Base-by-base conservation (phyloP, 768 basidiomycete genomes). In the Auriscalpium microsporum region DNA sequence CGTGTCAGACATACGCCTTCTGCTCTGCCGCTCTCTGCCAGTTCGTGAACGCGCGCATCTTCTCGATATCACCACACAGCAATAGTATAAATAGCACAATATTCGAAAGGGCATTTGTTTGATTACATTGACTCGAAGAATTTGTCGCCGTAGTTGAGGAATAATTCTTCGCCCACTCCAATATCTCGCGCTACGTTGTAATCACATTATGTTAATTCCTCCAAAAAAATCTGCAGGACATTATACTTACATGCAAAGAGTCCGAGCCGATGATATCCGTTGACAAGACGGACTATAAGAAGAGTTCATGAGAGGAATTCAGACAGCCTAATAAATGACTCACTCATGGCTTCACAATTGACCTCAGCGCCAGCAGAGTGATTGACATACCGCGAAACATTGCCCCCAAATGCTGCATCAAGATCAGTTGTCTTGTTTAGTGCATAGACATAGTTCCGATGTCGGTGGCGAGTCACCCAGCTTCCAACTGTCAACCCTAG, bases 191-290 rank as follows among this genome's bases (percentile, higher is more conserved):
- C 45, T 38, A 45, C n/a, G 17, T 13, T 47, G 19, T 11, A 5
- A 45, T 21, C 33, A 13, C 13, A n/a, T 28, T 7, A 28, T 28
- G 28, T 4, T 28, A 3, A 34, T 19, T 33, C 7, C 52, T 1
- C 3, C 3, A 21, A 10, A 4, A 17, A 4, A 10, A 1, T 11
- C 5, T 45, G 38, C 36, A 4, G 28, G 28, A 28, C 7, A 5
- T n/a, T n/a, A n/a, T 28, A 67, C 78, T 68, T 56, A 84, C 84
- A 55, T 2, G 84, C 78, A 53, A 72, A 83, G 6, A 89, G 70
- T 3, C 80, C 84, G 52, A 88, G 83, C n/a, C 84, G 76, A 52
- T 84, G 80, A 54, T 86, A 80, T 2, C 83, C 84, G 55, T 84
- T 80, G 3, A 87, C 81, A 38, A 81, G 62, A 14, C 63, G 66